Percentiles rank a stretch among this genome's conserved stretches.
Conservation (phyloP, 352 stramenopile genomes). For the Phytophthora hibernalis region DNA sequence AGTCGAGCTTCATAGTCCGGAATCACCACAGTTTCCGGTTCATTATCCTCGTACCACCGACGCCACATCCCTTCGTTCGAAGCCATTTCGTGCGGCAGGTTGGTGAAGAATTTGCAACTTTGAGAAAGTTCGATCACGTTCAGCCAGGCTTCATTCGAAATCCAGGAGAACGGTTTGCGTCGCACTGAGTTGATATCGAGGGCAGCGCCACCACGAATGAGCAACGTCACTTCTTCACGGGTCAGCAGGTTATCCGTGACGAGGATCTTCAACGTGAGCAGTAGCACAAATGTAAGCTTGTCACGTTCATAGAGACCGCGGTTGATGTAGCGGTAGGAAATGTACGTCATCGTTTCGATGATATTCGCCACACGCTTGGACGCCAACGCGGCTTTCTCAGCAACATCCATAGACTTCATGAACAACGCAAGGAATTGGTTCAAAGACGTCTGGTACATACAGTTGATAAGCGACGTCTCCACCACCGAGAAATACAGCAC, state of each 20-base stretch:
- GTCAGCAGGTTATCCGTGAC: constrained; percentile 95
- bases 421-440: constrained; percentile 98
- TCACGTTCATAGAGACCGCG: constrained; percentile 97
- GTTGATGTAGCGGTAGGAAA: constrained; percentile 99
- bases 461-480: constrained; percentile 98
- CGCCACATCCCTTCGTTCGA: constrained; percentile 97
- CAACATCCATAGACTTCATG: constrained; percentile 98
- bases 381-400: constrained; percentile 96
- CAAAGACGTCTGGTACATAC: constrained; percentile 99
- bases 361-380: constrained; percentile 99
- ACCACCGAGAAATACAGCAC: constrained; percentile 99
- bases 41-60: constrained; percentile 98
- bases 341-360: constrained; percentile 99
- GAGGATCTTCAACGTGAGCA: constrained; percentile 98
- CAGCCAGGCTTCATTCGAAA: constrained; percentile 97
- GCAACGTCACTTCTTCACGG: constrained; percentile 94
- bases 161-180: constrained; percentile 97
- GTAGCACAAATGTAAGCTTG: constrained; percentile 98
- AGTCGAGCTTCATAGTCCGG: constrained; percentile 96
- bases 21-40: constrained; percentile 96
- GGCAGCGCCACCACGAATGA: constrained; percentile 95
- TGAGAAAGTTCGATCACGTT: constrained; percentile 97
- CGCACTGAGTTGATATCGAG: constrained; percentile 97
- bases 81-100: constrained; percentile 96
- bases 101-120: constrained; percentile 97